A percentile compares a stretch with the other conserved stretches of the same genome.
phyloP scores from a whole-genome alignment of 768 basidiomycete genomes.

The Boletus huronensis region DNA sequence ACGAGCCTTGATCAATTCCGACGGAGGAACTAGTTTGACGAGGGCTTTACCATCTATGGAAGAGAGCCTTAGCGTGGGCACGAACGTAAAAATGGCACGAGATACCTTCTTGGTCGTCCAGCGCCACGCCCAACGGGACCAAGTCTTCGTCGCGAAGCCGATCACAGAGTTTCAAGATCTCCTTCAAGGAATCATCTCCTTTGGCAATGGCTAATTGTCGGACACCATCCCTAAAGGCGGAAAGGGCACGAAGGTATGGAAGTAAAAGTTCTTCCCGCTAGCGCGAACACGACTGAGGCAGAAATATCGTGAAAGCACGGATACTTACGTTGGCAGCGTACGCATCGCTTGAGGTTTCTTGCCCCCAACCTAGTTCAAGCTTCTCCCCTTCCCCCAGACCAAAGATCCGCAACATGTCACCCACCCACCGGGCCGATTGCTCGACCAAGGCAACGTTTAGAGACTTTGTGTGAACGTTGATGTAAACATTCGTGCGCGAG shows the following conservation, averaged over 20 bases:
- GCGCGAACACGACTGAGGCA: background rate
- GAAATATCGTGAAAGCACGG: background rate
- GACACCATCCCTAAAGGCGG: slow-evolving; percentile 89
- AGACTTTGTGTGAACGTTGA: slow-evolving; percentile 59
- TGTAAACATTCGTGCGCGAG: slow-evolving; percentile 83
- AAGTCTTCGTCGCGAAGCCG: slow-evolving; percentile 86
- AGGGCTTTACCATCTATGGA: slow-evolving; percentile 85
- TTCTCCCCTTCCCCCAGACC: slow-evolving; percentile 71
- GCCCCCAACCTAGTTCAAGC: slow-evolving; percentile 83
- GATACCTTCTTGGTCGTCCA: slow-evolving; percentile 93
- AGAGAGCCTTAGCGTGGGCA: background rate
- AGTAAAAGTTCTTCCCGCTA: slow-evolving; percentile 84
- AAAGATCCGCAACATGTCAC: slow-evolving; percentile 72
- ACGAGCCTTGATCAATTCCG: slow-evolving; percentile 74
- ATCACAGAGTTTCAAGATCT: slow-evolving; percentile 86
- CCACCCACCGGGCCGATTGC: slow-evolving; percentile 64
- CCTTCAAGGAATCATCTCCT: slow-evolving; percentile 60
- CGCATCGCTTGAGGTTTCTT: slow-evolving; percentile 42
- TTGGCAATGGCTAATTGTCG: slow-evolving; percentile 77
- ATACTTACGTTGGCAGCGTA: slow-evolving; percentile 44
- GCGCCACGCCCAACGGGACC: slow-evolving; percentile 89
- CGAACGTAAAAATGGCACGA: slow-evolving; percentile 12
- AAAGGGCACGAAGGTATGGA: slow-evolving; percentile 83
- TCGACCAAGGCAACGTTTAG: slow-evolving; percentile 63
- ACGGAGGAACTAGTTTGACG: slow-evolving; percentile 85